These are phyloP conservation scores for Ascocoryne sarcoides DNA, from an alignment of 2,329 filamentous ascomycete genomes.

Conservation along the genomic window DNA sequence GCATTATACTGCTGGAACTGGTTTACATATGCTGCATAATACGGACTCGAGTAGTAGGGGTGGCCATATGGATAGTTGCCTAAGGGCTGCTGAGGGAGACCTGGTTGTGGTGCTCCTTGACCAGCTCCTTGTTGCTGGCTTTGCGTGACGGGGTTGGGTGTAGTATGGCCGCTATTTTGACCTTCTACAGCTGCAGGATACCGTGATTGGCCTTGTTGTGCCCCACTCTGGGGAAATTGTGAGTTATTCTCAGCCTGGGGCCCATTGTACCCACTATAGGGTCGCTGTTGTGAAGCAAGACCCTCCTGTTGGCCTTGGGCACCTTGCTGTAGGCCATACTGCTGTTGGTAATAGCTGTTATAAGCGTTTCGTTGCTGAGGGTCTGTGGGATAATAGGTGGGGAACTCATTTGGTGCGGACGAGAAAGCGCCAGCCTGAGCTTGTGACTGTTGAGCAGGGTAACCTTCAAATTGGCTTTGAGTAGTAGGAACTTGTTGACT, in stretches of 20 bases:
- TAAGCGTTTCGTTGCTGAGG: constrained; percentile 67
- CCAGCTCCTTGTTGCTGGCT: constrained; percentile 40
- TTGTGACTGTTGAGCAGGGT: constrained; percentile 50
- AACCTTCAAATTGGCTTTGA: constrained; percentile 53
- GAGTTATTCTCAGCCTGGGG: constrained; percentile 52
- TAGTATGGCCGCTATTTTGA: constrained; percentile 83
- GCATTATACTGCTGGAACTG: constrained; percentile 37
- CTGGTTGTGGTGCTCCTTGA: constrained; percentile 33
- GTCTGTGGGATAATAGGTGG: constrained; percentile 75
- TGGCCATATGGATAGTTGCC: constrained; percentile 44
- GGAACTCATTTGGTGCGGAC: constrained; percentile 70
- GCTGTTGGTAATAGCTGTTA: constrained; percentile 60
- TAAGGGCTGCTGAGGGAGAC: constrained; percentile 41
- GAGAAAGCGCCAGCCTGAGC: constrained; percentile 57
- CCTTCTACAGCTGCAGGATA: constrained; percentile 55
- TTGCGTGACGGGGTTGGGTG: constrained; percentile 68
- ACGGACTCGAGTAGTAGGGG: constrained; percentile 54
- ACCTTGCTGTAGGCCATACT: constrained; percentile 41
- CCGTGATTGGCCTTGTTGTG: constrained; percentile 49
- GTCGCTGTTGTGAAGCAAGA: constrained; percentile 62
- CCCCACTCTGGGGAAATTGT: constrained; percentile 68
- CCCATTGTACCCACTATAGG: constrained; percentile 66
- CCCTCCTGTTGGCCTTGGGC: constrained; percentile 66
- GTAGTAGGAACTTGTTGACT: constrained; percentile 58
- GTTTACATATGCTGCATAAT: constrained; percentile 53